phyloP scores from a whole-genome alignment of 805 yeast species.

The Zygosaccharomyces pseudorouxii region DNA sequence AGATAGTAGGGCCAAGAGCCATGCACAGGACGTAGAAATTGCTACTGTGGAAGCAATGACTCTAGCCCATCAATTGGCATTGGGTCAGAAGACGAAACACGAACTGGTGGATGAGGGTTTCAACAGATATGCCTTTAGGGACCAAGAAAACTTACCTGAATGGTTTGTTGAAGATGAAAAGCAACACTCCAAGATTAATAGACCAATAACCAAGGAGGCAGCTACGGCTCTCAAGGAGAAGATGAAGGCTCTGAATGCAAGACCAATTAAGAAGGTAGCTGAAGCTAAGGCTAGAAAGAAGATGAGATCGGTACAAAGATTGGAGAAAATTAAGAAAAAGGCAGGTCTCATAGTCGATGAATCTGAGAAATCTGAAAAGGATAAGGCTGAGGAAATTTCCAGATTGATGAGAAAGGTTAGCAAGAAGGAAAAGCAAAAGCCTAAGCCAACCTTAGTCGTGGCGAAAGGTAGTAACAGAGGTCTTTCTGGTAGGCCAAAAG shows the following conservation, averaged over 20 bases:
- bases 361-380: slow-evolving; percentile 79
- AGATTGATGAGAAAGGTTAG: slow-evolving; percentile 76
- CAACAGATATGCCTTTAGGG: slow-evolving; percentile 88
- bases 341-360: slow-evolving; percentile 89
- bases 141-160: slow-evolving; percentile 84
- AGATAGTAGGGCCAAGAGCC: slow-evolving; percentile 42
- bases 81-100: slow-evolving; percentile 79
- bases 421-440: slow-evolving; percentile 65
- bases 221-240: slow-evolving; percentile 72
- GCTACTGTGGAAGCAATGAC: slow-evolving; percentile 98
- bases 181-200: slow-evolving; percentile 74
- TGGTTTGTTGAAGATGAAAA: slow-evolving; percentile 96
- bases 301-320: slow-evolving; percentile 80
- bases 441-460: slow-evolving; percentile 82
- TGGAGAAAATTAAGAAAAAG: slow-evolving; percentile 88
- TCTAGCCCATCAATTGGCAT: slow-evolving; percentile 89
- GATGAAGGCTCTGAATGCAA: slow-evolving; percentile 78
- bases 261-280: slow-evolving; percentile 97
- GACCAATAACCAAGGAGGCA: slow-evolving; percentile 95
- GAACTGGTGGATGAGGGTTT: slow-evolving; percentile 90
- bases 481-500: slow-evolving; percentile 91
- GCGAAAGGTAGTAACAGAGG: slow-evolving; percentile 86
- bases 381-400: slow-evolving; percentile 89
- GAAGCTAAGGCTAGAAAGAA: slow-evolving; percentile 97
- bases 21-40: slow-evolving; percentile 65